phyloP scores from a whole-genome alignment of 352 stramenopile species.

The Globisporangium polare region DNA sequence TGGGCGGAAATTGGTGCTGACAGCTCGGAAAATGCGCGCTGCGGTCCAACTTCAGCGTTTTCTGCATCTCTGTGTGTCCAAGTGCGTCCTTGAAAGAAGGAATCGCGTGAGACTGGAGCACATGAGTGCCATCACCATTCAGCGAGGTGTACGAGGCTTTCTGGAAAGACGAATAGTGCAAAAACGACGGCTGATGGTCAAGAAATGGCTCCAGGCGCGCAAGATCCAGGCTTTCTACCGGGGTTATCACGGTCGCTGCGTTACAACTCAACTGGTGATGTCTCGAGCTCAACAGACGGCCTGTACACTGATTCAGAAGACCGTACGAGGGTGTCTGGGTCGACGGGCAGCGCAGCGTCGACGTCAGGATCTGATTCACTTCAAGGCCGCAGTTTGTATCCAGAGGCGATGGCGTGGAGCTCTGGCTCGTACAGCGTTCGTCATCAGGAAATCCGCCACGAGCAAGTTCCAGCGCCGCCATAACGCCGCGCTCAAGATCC shows the following conservation, averaged over 20 bases:
- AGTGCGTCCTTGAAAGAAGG: constrained; percentile 15
- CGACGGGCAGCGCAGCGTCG: constrained; percentile 18
- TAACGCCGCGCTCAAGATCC: constrained; percentile 32
- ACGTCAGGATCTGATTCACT: background rate
- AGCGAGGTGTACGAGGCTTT: constrained; percentile 29
- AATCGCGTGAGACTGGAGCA: constrained; percentile 9
- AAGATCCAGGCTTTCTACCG: constrained; percentile 43
- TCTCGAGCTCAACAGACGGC: constrained; percentile 5
- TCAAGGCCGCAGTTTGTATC: constrained; percentile 5
- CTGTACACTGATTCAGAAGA: constrained; percentile 24
- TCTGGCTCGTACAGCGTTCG: constrained; percentile 8
- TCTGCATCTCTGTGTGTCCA: constrained; percentile 23
- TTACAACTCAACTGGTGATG: constrained; percentile 1
- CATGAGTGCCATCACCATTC: constrained; percentile 25
- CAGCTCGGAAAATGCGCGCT: constrained; percentile 15
- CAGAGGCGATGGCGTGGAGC: constrained; percentile 30
- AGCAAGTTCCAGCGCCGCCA: constrained; percentile 20
- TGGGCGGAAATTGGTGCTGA: background rate
- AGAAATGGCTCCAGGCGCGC: constrained; percentile 33
- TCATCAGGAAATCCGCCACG: background rate
- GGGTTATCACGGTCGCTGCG: constrained; percentile 24
- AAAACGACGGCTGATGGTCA: constrained; percentile 11
- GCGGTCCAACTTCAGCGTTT: constrained; percentile 28
- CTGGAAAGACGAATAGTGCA: constrained; percentile 9
- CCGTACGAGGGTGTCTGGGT: constrained; percentile 11